phyloP scores from a whole-genome alignment of 164 flowering plant genomes.

The Aristolochia contorta region DNA sequence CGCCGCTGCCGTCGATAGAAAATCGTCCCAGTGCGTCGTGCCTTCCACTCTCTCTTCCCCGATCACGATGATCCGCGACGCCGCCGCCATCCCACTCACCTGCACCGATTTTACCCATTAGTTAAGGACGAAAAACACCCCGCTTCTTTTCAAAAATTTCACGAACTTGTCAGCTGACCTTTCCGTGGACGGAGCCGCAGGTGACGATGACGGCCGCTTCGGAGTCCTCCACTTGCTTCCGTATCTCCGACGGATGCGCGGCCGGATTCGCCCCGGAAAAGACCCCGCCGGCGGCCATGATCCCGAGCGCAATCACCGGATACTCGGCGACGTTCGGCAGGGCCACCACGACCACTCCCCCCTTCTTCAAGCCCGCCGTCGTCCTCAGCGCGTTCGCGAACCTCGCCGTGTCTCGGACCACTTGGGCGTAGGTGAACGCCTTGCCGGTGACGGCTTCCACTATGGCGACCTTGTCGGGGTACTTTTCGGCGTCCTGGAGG shows the following conservation, averaged over 20 bases:
- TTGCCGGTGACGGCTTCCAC: constrained; percentile 70
- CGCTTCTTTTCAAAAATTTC: too few species aligned
- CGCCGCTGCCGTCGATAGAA: constrained; percentile 61
- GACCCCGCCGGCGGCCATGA: constrained; percentile 90
- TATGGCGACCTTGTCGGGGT: constrained; percentile 70
- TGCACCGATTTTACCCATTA: too few species aligned
- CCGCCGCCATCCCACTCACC: constrained; percentile 50
- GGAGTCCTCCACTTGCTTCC: constrained; percentile 69
- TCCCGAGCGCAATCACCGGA: constrained; percentile 65
- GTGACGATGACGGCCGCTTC: constrained; percentile 72
- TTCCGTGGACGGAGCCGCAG: constrained; percentile 42
- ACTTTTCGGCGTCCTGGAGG: constrained; percentile 53
- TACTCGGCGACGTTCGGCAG: constrained; percentile 90
- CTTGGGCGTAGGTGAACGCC: constrained; percentile 50
- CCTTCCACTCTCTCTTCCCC: constrained; percentile 47
- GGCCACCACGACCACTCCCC: constrained; percentile 65
- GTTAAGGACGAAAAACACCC: too few species aligned
- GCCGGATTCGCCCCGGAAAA: constrained; percentile 87
- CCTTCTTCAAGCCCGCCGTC: constrained; percentile 57
- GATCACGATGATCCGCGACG: constrained; percentile 47
- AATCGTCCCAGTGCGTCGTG: constrained; percentile 56
- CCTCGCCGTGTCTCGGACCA: constrained; percentile 44
- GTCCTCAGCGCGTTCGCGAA: constrained; percentile 76
- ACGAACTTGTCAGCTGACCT: constrained; percentile 28
- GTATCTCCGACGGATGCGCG: constrained; percentile 60